phyloP scores from a whole-genome alignment of 805 yeast species.

The Candida railenensis region DNA sequence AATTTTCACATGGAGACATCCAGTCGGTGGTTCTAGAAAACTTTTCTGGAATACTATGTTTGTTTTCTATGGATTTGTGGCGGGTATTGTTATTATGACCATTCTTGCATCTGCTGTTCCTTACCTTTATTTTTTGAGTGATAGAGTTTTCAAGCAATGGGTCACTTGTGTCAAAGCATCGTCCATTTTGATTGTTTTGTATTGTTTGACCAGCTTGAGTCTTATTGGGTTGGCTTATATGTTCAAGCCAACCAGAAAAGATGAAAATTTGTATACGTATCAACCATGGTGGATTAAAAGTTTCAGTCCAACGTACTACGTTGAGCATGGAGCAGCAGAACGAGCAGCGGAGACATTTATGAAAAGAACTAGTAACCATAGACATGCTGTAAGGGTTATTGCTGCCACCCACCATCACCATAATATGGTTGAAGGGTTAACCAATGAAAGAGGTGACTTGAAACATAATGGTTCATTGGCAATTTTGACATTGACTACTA shows the following conservation, averaged over 20 bases:
- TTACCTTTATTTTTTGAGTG: conserved; percentile 52
- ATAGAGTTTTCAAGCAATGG: conserved; percentile 47
- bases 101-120: conserved; percentile 64
- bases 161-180: conserved; percentile 52
- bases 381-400: conserved; percentile 57
- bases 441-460: conserved; percentile 41
- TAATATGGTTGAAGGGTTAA: conserved; percentile 29
- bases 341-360: conserved; percentile 46
- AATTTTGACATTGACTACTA: conserved; percentile 47
- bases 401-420: conserved; percentile 52
- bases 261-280: conserved; percentile 53
- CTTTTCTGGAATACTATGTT: conserved; percentile 53
- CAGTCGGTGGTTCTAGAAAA: conserved; percentile 58
- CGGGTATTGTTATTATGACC: conserved; percentile 64
- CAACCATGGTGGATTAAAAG: conserved; percentile 81
- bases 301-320: conserved; percentile 58
- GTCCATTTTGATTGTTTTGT: conserved; percentile 33
- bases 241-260: conserved; percentile 52
- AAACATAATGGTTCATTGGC: conserved; percentile 54
- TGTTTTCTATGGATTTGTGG: conserved; percentile 50
- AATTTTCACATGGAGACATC: conserved; percentile 75
- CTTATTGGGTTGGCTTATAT: conserved; percentile 52
- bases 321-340: conserved; percentile 47
- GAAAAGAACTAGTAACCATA: conserved; percentile 46
- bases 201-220: conserved; percentile 51